Evolutionary conservation across 768 basidiomycete species (phyloP).

Genomic region (Favolaschia claudopus): DNA sequence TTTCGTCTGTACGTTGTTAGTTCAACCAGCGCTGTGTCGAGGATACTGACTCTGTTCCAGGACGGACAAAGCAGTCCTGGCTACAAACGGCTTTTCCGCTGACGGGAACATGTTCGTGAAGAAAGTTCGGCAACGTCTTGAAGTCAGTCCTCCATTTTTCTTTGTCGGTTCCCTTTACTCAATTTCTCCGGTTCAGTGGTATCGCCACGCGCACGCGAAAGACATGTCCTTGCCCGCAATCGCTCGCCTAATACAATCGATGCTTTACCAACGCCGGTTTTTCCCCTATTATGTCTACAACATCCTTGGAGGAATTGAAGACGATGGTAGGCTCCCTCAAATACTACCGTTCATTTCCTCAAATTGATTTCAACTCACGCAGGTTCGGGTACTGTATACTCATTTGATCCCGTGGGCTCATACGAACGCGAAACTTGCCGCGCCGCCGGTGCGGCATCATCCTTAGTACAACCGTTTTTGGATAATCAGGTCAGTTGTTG

Average conservation of each 20-base stretch:
- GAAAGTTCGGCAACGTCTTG: slow-evolving; percentile 92
- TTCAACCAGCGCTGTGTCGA: not conserved
- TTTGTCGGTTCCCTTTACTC: not conserved
- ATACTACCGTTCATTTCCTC: slow-evolving; percentile 2
- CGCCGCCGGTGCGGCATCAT: slow-evolving; percentile 92
- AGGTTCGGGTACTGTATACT: slow-evolving; percentile 98
- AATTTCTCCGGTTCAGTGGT: slow-evolving; percentile 74
- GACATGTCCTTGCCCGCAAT: slow-evolving; percentile 96
- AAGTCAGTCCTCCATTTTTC: slow-evolving; percentile 60
- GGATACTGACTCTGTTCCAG: slow-evolving; percentile 45
- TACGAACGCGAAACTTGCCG: slow-evolving; percentile 98
- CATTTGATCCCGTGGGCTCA: slow-evolving; percentile 98
- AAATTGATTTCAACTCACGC: slow-evolving; percentile 14
- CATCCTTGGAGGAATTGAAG: slow-evolving; percentile 95
- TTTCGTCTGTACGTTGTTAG: slow-evolving; percentile 65
- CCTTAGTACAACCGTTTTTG: slow-evolving; percentile 94
- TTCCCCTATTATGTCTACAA: slow-evolving; percentile 99
- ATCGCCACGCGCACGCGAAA: slow-evolving; percentile 94
- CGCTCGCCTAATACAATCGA: slow-evolving; percentile 95
- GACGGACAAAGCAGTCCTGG: slow-evolving; percentile 91
- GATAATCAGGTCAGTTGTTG: slow-evolving; percentile 83
- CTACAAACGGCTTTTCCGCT: slow-evolving; percentile 96
- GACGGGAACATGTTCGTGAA: slow-evolving; percentile 99
- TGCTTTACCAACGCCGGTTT: slow-evolving; percentile 95
- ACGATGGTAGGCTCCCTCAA: slow-evolving; percentile 75